A percentile compares a stretch with the other conserved stretches of the same genome.
phyloP scores from a whole-genome alignment of 306 rosid genomes.

The Delonix regia region DNA sequence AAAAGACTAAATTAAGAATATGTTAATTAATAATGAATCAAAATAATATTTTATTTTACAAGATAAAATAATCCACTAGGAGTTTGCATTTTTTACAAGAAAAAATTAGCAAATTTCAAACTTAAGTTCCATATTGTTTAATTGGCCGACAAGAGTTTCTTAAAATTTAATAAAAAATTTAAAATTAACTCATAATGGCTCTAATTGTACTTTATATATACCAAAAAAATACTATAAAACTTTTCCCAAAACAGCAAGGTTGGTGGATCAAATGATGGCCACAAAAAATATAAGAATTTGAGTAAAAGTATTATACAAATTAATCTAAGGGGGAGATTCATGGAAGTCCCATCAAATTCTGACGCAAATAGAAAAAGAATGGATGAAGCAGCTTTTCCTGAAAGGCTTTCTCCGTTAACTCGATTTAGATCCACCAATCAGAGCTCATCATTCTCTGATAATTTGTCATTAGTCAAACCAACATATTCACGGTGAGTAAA shows the following conservation, averaged over 20 bases:
- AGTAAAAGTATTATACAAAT: background rate
- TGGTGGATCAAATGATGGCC: slow-evolving; percentile 32
- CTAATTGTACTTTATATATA: background rate
- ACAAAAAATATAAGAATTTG: background rate
- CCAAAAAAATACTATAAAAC: background rate
- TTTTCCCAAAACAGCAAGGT: background rate
- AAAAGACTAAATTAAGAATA: no score
- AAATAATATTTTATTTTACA: no score
- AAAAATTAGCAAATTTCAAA: no score
- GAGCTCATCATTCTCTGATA: slow-evolving; percentile 23
- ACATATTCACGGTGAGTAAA: no score
- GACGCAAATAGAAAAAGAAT: background rate
- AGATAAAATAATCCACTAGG: no score
- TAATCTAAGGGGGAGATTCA: background rate
- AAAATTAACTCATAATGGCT: no score
- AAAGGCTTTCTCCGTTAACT: slow-evolving; percentile 31
- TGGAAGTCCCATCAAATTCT: background rate
- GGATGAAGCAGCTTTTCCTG: slow-evolving; percentile 26
- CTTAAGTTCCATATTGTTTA: no score
- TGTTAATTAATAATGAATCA: no score
- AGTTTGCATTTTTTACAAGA: no score
- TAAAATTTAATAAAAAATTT: no score
- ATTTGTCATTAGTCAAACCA: slow-evolving; percentile 35
- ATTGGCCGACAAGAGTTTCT: no score
- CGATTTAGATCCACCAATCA: slow-evolving; percentile 75